These are phyloP conservation scores for Penicillium paneum DNA, from an alignment of 2,329 filamentous ascomycete species.

Conservation along the genomic window DNA sequence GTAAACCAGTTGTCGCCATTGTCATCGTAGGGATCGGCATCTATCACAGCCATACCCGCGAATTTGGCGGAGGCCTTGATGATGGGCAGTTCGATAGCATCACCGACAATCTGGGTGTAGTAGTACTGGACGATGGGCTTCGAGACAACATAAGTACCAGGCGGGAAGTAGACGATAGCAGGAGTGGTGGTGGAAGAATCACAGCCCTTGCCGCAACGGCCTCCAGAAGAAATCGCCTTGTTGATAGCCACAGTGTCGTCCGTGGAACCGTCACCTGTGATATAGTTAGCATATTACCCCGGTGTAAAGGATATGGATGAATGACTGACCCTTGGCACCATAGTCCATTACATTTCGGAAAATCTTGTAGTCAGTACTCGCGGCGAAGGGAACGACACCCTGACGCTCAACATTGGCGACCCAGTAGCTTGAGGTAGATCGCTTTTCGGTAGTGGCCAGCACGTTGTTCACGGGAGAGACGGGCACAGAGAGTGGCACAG, in stretches of 20 bases:
- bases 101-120: slow-evolving; percentile 89
- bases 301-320: background rate
- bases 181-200: slow-evolving; percentile 81
- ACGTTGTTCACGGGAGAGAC: slow-evolving; percentile 11
- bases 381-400: slow-evolving; percentile 64
- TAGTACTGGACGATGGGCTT: slow-evolving; percentile 79
- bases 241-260: slow-evolving; percentile 93
- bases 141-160: slow-evolving; percentile 80
- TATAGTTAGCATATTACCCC: slow-evolving; percentile 24
- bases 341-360: slow-evolving; percentile 76
- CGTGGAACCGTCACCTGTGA: slow-evolving; percentile 58
- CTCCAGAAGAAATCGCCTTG: slow-evolving; percentile 69
- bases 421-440: slow-evolving; percentile 61
- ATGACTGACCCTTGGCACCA: slow-evolving; percentile 64
- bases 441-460: slow-evolving; percentile 10
- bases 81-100: slow-evolving; percentile 67
- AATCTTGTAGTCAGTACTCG: slow-evolving; percentile 60
- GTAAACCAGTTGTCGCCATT: slow-evolving; percentile 70
- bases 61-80: slow-evolving; percentile 73
- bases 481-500: slow-evolving; percentile 28
- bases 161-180: slow-evolving; percentile 86
- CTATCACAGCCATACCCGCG: slow-evolving; percentile 80
- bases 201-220: slow-evolving; percentile 75
- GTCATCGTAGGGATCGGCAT: slow-evolving; percentile 76
- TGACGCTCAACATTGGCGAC: slow-evolving; percentile 66